Evolutionary conservation across 2,329 filamentous ascomycete species (phyloP).

Genomic region (Fusarium vanettenii): DNA sequence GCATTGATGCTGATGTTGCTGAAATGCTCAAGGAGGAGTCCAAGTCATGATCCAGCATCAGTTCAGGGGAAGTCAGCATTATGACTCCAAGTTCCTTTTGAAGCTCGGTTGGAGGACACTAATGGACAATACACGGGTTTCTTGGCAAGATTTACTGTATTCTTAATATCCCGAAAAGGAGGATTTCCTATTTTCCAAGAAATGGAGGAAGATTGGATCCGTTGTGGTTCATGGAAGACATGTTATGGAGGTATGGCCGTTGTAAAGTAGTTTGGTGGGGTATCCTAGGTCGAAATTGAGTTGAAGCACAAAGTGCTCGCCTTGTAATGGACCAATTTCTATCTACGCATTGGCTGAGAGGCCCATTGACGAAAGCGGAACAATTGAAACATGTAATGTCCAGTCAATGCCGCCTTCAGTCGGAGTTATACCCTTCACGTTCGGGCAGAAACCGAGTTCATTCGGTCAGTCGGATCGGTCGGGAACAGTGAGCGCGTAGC

Average conservation of each 20-base stretch:
- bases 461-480: constrained; percentile 36
- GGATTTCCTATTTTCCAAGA: background rate
- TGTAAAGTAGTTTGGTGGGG: background rate
- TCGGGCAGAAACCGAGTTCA: constrained; percentile 24
- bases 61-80: background rate
- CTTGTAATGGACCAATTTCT: background rate
- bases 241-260: background rate
- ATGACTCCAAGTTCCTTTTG: no score
- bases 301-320: background rate
- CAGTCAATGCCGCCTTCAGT: background rate
- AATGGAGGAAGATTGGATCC: background rate
- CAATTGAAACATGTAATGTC: background rate
- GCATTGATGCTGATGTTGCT: constrained; percentile 67
- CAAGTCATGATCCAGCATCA: constrained; percentile 18
- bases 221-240: constrained; percentile 6
- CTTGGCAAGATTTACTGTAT: background rate
- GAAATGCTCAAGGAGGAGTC: constrained; percentile 58
- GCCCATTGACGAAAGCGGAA: background rate
- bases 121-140: background rate
- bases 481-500: constrained; percentile 26
- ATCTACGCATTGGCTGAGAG: background rate
- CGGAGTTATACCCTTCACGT: constrained; percentile 5
- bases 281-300: background rate
- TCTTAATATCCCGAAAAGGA: background rate
- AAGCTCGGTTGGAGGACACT: background rate